These are phyloP conservation scores for Notholithocarpus densiflorus DNA, from an alignment of 306 rosid species.

Conservation along the genomic window DNA sequence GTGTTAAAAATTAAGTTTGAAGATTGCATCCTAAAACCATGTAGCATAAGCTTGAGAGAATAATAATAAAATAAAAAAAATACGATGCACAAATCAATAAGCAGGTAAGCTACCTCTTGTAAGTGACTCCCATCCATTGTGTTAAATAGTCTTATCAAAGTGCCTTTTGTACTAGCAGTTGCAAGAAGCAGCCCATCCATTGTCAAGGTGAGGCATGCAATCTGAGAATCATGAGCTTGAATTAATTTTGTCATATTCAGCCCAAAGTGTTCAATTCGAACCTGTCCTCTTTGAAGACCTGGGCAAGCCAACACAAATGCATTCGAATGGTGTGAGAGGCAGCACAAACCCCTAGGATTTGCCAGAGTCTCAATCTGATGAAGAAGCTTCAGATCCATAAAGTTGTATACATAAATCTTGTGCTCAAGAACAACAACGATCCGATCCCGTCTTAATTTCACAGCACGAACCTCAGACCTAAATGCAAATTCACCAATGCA, in stretches of 20 bases:
- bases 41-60: constrained; percentile 15
- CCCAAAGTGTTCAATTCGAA: constrained; percentile 88
- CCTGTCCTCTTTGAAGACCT: constrained; percentile 72
- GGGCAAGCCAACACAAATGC: constrained; percentile 93
- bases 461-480: constrained; percentile 84
- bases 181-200: constrained; percentile 97
- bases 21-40: neutral
- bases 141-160: constrained; percentile 91
- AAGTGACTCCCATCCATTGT: constrained; percentile 89
- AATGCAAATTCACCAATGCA: constrained; percentile 83
- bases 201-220: constrained; percentile 81
- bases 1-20: neutral
- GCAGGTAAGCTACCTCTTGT: constrained; percentile 69
- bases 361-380: constrained; percentile 84
- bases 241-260: constrained; percentile 68
- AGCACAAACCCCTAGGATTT: constrained; percentile 85
- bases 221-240: constrained; percentile 75
- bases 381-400: constrained; percentile 82
- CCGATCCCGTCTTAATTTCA: constrained; percentile 77
- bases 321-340: constrained; percentile 71
- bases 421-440: constrained; percentile 89
- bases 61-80: neutral
- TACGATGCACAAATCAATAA: constrained; percentile 12
- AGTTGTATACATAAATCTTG: constrained; percentile 79
- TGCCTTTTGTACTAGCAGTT: constrained; percentile 91